A percentile compares a stretch with the other conserved stretches of the same genome.
Conservation (phyloP, 805 yeast genomes). For the Grigorovia transvaalensis region DNA sequence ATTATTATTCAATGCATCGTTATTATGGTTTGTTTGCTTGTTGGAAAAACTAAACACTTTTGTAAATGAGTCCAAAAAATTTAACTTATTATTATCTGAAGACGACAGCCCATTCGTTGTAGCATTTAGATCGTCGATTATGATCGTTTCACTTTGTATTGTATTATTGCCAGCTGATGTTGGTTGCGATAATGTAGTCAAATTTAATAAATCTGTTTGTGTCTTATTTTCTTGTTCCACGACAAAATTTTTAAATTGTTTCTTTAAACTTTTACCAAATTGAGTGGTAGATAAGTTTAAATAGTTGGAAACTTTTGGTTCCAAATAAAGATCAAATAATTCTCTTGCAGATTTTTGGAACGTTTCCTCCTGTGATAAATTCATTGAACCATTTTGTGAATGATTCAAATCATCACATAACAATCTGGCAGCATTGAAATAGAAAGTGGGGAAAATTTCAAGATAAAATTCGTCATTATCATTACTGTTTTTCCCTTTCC, state of each 20-base stretch:
- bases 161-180: background rate
- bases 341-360: conserved; percentile 24
- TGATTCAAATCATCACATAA: conserved; percentile 30
- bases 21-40: conserved; percentile 16
- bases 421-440: conserved; percentile 18
- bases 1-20: conserved; percentile 46
- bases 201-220: conserved; percentile 5
- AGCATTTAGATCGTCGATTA: conserved; percentile 4
- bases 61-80: conserved; percentile 52
- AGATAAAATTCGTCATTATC: conserved; percentile 9
- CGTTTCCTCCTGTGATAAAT: conserved; percentile 1
- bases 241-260: conserved; percentile 19
- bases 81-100: conserved; percentile 33
- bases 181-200: background rate
- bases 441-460: conserved; percentile 26
- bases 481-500: conserved; percentile 10
- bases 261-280: conserved; percentile 22
- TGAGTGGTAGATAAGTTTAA: conserved; percentile 23
- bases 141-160: background rate
- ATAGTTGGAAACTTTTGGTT: conserved; percentile 27
- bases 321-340: conserved; percentile 31
- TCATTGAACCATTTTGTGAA: conserved; percentile 30
- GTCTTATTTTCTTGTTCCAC: conserved; percentile 25
- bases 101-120: background rate
- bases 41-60: conserved; percentile 43